A percentile compares a stretch with the other conserved stretches of the same genome.
Evolutionary conservation across 768 basidiomycete species (phyloP).

Genomic region (Naganishia onofrii): DNA sequence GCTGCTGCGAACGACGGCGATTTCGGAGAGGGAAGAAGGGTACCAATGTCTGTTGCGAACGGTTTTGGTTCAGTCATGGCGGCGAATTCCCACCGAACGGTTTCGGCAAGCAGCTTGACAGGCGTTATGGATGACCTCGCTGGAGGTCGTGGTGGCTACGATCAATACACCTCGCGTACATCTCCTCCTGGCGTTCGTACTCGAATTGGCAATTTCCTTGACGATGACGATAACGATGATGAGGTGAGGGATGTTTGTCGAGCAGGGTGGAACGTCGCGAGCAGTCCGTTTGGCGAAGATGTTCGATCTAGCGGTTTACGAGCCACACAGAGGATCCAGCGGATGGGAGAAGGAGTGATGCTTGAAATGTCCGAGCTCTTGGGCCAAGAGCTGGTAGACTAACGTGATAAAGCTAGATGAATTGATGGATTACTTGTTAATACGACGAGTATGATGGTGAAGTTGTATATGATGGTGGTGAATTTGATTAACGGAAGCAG

Average conservation of each 20-base stretch:
- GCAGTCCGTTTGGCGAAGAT: background rate
- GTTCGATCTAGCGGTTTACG: background rate
- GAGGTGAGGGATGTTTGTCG: background rate
- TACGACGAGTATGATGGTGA: too few relatives aligned
- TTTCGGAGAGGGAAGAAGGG: too few relatives aligned
- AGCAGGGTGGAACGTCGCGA: background rate
- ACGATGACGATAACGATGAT: background rate
- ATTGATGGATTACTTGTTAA: too few relatives aligned
- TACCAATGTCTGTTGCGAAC: too few relatives aligned
- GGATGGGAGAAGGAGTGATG: background rate
- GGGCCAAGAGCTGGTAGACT: background rate
- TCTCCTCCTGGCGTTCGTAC: background rate
- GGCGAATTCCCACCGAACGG: background rate
- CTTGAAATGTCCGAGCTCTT: background rate
- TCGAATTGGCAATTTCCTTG: background rate
- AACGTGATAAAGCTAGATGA: background rate
- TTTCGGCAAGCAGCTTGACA: slow-evolving; percentile 1
- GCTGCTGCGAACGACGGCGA: too few relatives aligned
- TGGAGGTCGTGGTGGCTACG: background rate
- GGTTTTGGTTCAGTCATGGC: background rate
- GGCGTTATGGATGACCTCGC: slow-evolving; percentile 18
- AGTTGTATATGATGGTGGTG: too few relatives aligned
- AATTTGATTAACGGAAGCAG: slow-evolving; percentile 1
- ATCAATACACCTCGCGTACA: background rate
- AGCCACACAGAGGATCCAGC: slow-evolving; percentile 1